These are phyloP conservation scores for Rhodotorula babjevae DNA, from an alignment of 768 basidiomycete genomes.

Conservation along the genomic window DNA sequence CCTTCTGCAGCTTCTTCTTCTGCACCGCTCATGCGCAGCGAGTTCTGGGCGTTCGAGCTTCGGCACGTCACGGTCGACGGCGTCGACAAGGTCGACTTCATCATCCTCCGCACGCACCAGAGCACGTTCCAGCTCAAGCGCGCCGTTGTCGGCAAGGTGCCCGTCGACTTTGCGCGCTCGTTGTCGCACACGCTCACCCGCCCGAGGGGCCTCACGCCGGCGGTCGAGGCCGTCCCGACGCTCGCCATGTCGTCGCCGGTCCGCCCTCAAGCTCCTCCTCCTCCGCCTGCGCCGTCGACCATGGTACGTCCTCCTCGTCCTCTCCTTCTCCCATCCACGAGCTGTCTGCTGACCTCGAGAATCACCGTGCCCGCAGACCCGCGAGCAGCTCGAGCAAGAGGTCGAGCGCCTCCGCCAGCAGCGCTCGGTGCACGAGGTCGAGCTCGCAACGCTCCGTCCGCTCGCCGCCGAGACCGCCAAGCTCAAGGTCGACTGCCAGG, in stretches of 20 bases:
- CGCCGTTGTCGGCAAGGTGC: not conserved
- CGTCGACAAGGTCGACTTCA: conserved; percentile 33
- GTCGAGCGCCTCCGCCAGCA: conserved; percentile 5
- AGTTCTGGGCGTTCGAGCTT: conserved; percentile 36
- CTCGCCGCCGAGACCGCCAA: conserved; percentile 18
- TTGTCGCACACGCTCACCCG: conserved; percentile 5
- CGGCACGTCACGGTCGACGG: conserved; percentile 16
- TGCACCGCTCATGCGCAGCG: conserved; percentile 9
- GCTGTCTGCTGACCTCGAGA: no score
- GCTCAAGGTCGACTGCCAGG: conserved; percentile 10
- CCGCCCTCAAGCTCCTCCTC: not conserved
- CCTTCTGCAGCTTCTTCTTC: not conserved
- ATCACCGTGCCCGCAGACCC: conserved; percentile 6
- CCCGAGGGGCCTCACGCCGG: conserved; percentile 12
- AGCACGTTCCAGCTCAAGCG: conserved; percentile 30
- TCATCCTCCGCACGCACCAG: conserved; percentile 26
- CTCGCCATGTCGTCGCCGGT: conserved; percentile 2
- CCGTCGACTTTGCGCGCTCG: conserved; percentile 30
- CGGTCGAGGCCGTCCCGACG: conserved; percentile 13
- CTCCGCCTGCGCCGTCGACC: not conserved
- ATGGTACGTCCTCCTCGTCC: conserved; percentile 6
- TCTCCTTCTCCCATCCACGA: not conserved
- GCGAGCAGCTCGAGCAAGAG: conserved; percentile 34
- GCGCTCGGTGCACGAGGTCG: not conserved
- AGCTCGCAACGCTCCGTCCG: conserved; percentile 15